Evolutionary conservation across 345 rosid genomes (phyloP).

Genomic region (Garcia nutans): DNA sequence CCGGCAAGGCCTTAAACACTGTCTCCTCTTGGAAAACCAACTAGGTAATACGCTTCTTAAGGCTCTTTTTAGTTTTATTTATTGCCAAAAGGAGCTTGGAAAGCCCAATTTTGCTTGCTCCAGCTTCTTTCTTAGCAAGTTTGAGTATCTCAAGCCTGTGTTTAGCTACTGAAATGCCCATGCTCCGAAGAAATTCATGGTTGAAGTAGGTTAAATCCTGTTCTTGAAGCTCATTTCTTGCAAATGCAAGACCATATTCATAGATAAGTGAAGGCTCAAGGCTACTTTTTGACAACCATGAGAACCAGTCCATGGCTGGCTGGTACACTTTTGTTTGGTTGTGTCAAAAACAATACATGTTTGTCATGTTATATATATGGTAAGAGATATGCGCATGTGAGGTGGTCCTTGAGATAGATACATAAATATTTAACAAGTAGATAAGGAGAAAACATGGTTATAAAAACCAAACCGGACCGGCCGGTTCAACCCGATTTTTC

Average conservation of each 20-base stretch:
- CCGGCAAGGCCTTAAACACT: conserved; percentile 33
- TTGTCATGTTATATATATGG: background rate
- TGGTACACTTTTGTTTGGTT: background rate
- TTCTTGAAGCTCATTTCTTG: conserved; percentile 57
- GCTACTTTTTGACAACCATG: conserved; percentile 64
- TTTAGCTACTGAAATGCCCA: conserved; percentile 74
- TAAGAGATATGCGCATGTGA: background rate
- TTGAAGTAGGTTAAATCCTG: conserved; percentile 71
- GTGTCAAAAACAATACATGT: background rate
- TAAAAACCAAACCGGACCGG: no score
- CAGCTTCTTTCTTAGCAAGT: conserved; percentile 51
- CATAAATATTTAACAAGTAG: background rate
- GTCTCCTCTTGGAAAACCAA: conserved; percentile 39
- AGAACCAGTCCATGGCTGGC: conserved; percentile 80
- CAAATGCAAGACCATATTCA: conserved; percentile 59
- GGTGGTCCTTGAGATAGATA: conserved; percentile 24
- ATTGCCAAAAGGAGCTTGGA: conserved; percentile 47
- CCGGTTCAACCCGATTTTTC: no score
- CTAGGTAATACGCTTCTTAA: conserved; percentile 46
- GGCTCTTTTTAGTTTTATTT: conserved; percentile 39
- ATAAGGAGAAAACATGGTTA: conserved; percentile 23
- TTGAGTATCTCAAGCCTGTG: conserved; percentile 82
- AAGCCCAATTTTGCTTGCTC: conserved; percentile 16
- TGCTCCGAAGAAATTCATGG: conserved; percentile 74
- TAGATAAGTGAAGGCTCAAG: conserved; percentile 64